These are phyloP conservation scores for Fusarium neocosmosporiellum DNA, from an alignment of 2,329 filamentous ascomycete species.

Conservation along the genomic window DNA sequence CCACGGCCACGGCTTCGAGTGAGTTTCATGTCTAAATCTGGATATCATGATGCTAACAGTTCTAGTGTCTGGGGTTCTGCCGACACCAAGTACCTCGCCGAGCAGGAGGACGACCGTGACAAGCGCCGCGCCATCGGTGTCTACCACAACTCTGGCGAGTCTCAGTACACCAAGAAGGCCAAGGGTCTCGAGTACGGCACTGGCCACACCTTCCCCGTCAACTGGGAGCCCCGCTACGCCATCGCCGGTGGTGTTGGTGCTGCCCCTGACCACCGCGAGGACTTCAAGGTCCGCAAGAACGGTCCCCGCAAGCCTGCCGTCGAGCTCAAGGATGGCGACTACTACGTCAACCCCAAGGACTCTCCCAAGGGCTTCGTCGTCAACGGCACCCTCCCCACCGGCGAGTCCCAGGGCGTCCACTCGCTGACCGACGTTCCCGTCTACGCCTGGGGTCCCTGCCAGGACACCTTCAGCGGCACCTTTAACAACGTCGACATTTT, in stretches of 20 bases:
- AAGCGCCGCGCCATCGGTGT: slow-evolving; percentile 81
- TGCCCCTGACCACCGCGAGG: slow-evolving; percentile 80
- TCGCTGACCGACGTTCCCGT: slow-evolving; percentile 83
- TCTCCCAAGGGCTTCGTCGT: slow-evolving; percentile 74
- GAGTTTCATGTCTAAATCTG: slow-evolving; percentile 30
- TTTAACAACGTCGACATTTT: slow-evolving; percentile 80
- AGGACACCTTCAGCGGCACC: slow-evolving; percentile 78
- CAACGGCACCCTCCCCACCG: slow-evolving; percentile 78
- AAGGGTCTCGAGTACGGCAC: slow-evolving; percentile 75
- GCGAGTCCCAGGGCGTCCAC: slow-evolving; percentile 76
- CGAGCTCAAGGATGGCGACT: slow-evolving; percentile 66
- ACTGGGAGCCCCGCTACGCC: slow-evolving; percentile 88
- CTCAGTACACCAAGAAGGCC: slow-evolving; percentile 74
- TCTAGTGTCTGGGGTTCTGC: slow-evolving; percentile 79
- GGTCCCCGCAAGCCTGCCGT: slow-evolving; percentile 72
- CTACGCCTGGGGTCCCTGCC: slow-evolving; percentile 82
- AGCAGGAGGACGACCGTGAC: slow-evolving; percentile 72
- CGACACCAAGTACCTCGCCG: slow-evolving; percentile 80
- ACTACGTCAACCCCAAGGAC: slow-evolving; percentile 77
- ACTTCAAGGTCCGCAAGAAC: slow-evolving; percentile 76
- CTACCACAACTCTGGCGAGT: slow-evolving; percentile 79
- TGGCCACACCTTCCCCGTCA: slow-evolving; percentile 80
- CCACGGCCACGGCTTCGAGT: slow-evolving; percentile 88
- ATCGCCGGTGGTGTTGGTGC: slow-evolving; percentile 79
- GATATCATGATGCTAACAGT: slow-evolving; percentile 10